Evolutionary conservation across 441 rosid species (phyloP).

Genomic region (Geranium incanum): DNA sequence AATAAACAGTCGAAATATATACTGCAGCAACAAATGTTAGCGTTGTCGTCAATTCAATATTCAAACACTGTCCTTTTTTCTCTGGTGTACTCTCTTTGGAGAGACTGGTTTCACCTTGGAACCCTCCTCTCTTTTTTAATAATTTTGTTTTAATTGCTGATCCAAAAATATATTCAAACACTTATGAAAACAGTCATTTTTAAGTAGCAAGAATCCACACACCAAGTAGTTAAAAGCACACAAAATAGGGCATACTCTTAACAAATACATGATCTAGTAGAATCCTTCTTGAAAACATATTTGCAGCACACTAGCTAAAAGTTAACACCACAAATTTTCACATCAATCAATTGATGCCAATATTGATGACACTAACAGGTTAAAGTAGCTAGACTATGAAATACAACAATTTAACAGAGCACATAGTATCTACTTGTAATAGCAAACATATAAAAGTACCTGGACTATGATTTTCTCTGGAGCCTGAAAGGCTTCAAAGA

Average conservation of each 20-base stretch:
- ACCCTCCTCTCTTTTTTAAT: no score
- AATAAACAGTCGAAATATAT: background rate
- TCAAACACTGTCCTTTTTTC: background rate
- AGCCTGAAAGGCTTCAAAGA: conserved; percentile 98
- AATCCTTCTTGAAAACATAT: background rate
- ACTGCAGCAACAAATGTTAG: background rate
- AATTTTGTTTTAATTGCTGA: no score
- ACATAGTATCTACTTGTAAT: background rate
- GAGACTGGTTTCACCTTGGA: no score
- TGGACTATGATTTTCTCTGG: conserved; percentile 99
- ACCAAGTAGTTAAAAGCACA: background rate
- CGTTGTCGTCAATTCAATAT: background rate
- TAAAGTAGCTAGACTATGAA: background rate
- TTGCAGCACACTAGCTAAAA: background rate
- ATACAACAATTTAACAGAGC: background rate
- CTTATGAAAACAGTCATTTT: background rate
- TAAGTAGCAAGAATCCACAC: background rate
- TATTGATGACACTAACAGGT: background rate
- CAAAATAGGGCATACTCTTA: background rate
- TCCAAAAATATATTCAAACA: background rate
- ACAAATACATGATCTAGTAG: background rate
- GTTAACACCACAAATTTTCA: background rate
- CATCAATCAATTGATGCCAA: background rate
- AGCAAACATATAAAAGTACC: conserved; percentile 36
- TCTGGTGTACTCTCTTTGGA: no score